Evolutionary conservation across 139 green algal genomes (phyloP).

Genomic region (Penium margaritaceum): DNA sequence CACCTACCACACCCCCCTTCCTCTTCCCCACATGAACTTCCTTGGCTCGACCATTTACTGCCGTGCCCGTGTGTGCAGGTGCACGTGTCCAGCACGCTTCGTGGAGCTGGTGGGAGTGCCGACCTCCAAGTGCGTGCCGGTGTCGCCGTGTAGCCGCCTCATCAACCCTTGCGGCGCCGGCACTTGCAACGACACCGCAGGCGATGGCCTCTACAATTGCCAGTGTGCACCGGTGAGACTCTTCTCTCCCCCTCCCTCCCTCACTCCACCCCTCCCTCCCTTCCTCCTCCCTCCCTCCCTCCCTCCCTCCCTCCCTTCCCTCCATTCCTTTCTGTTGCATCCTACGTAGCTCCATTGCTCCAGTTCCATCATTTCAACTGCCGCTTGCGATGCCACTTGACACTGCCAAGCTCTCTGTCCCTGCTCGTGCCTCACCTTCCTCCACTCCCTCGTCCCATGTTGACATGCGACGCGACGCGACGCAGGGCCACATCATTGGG

Average conservation of each 20-base stretch:
- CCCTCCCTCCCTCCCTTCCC: not conserved
- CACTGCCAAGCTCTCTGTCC: not conserved
- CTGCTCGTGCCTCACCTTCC: not conserved
- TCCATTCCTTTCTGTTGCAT: not conserved
- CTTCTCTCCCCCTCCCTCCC: no score
- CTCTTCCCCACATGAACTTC: no score
- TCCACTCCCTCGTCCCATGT: not conserved
- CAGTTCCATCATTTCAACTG: not conserved
- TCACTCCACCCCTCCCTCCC: no score
- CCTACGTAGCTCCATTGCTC: no score
- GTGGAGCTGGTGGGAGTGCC: constrained; percentile 6
- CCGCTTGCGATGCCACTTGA: not conserved
- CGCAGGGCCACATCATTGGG: constrained; percentile 3
- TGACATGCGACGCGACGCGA: no score
- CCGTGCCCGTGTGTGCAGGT: no score
- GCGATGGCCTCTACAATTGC: constrained; percentile 27
- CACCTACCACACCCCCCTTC: no score
- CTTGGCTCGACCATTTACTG: no score
- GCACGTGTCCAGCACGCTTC: constrained; percentile 10
- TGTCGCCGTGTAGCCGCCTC: constrained; percentile 2
- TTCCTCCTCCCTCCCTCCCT: not conserved
- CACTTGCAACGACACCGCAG: constrained; percentile 3
- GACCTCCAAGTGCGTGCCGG: constrained; percentile 8
- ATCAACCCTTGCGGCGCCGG: constrained; percentile 31
- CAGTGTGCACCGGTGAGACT: constrained; percentile 6